Base-by-base conservation (phyloP, 2,329 filamentous ascomycete species). In the Diaporthe helianthi region DNA sequence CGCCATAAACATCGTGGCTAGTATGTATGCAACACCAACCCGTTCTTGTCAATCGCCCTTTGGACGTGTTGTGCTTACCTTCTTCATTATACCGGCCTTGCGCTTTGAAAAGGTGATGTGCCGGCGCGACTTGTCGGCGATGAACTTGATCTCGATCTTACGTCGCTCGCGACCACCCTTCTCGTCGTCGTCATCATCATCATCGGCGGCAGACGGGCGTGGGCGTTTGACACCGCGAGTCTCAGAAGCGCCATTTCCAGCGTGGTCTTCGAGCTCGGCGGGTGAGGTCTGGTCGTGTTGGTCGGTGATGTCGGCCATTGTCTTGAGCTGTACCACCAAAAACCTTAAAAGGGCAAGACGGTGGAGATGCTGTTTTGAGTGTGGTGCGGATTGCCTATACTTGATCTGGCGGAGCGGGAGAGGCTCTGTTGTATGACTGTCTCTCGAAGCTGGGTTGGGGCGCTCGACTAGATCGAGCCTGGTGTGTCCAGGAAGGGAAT, bases 71-170 rank as follows among this genome's bases (percentile, higher is more conserved):
- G 54, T 44, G 41, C 60, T 70, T 47, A 98, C 96, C 94, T 98
- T 98, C 88, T 99, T 98, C 96, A 99, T 98, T 83, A 99, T 98
- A 76, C 96, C 96, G 68, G 96, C 96, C 87, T 99, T 99, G 81
- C 96, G 93, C 90, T 99, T 99, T 76, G 95, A 98, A 82, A 99
- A 98, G 78, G 96, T 98, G 80, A 98, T 99, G 86, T 99, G 96
- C 73, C 96, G 92, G 84, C 96, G 94, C 84, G 95, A 98, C 87
- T 99, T 99, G 84, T 99, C 96, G 83, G 94, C 95, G 82, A 99
- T 99, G 85, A 99, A 99, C 88, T 99, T 99, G 85, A 99, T 99
- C 84, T 99, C 96, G 78, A 99, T 99, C 92, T 99, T 99, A 84
- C 96, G 91, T 80, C 96, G 92, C 88, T 98, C 96, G 82, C 96